Conservation (phyloP, 441 rosid species). For the Rhodomyrtus psidioides region DNA sequence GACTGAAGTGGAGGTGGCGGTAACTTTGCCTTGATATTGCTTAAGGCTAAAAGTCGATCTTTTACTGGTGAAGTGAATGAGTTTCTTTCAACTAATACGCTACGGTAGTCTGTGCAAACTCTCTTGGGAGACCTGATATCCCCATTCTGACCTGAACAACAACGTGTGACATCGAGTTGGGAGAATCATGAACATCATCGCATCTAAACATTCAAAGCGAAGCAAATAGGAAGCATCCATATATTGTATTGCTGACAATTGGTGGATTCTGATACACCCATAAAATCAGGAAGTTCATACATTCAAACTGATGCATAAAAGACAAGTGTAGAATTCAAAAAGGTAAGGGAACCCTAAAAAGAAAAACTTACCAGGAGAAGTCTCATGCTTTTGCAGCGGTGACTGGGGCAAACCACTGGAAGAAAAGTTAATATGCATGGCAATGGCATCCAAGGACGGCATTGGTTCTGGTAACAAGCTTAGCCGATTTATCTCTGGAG, state of each 20-base stretch:
- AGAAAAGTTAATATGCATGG: constrained; percentile 58
- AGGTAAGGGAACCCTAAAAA: background rate
- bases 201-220: background rate
- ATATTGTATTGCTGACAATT: background rate
- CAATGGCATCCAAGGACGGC: constrained; percentile 97
- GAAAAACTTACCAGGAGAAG: constrained; percentile 37
- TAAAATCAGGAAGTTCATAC: background rate
- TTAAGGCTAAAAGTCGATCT: constrained; percentile 66
- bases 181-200: background rate
- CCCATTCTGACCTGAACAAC: constrained; percentile 68
- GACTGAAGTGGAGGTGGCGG: constrained; percentile 87
- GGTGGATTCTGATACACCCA: background rate
- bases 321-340: background rate
- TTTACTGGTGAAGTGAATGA: constrained; percentile 93
- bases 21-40: constrained; percentile 68
- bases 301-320: background rate
- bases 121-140: constrained; percentile 88
- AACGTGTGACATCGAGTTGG: background rate
- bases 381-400: constrained; percentile 56
- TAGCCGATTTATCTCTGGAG: constrained; percentile 63
- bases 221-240: background rate
- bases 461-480: constrained; percentile 93
- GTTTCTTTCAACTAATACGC: constrained; percentile 86
- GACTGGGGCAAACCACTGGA: constrained; percentile 38
- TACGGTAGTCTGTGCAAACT: constrained; percentile 59